phyloP scores from a whole-genome alignment of 2,329 filamentous ascomycete genomes.

The Knufia petricola region DNA sequence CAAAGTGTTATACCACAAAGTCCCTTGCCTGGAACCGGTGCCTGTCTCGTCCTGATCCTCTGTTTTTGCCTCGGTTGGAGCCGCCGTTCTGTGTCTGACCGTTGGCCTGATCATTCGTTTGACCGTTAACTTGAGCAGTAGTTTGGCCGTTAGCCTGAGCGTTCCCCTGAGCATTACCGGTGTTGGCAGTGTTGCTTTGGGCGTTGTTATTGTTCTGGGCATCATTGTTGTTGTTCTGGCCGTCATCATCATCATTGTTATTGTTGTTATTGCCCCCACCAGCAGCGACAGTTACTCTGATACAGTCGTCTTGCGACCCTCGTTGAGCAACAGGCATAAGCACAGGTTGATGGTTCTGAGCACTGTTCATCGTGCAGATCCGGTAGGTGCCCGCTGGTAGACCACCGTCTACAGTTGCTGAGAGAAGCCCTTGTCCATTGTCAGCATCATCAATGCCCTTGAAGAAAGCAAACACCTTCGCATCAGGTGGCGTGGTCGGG shows the following conservation, averaged over 20 bases:
- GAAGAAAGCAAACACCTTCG: conserved; percentile 46
- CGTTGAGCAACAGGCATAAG: conserved; percentile 53
- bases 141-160: background rate
- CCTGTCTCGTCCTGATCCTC: background rate
- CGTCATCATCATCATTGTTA: conserved; percentile 34
- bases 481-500: conserved; percentile 29
- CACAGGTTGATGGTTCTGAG: conserved; percentile 56
- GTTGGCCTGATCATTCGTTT: background rate
- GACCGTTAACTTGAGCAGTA: background rate
- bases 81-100: background rate
- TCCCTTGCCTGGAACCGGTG: background rate
- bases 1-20: background rate
- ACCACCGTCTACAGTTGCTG: conserved; percentile 47
- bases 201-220: conserved; percentile 32
- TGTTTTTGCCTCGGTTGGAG: background rate
- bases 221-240: conserved; percentile 35
- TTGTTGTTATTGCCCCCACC: conserved; percentile 40
- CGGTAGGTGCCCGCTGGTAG: conserved; percentile 56
- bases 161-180: conserved; percentile 5
- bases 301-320: conserved; percentile 57
- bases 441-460: conserved; percentile 52
- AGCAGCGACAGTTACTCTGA: conserved; percentile 48
- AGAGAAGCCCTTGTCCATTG: conserved; percentile 46
- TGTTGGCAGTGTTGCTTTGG: conserved; percentile 2
- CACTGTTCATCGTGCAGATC: conserved; percentile 52